Percentiles rank a stretch among this genome's conserved stretches.
These are phyloP conservation scores for Daldinia caldariorum DNA, from an alignment of 495 filamentous ascomycete species.

Conservation along the genomic window DNA sequence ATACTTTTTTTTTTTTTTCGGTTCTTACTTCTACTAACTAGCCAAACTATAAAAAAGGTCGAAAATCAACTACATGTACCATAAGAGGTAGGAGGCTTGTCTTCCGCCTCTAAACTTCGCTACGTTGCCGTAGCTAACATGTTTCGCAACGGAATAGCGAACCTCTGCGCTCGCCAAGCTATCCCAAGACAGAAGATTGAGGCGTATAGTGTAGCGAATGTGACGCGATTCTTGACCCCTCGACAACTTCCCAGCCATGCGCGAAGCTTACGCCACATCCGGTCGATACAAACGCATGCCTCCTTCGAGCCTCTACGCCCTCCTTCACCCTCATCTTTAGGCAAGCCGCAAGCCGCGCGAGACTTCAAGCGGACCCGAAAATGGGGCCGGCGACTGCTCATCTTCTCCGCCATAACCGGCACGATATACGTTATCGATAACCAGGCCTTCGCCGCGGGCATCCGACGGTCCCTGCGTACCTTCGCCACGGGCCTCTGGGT, in stretches of 20 bases:
- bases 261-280: slow-evolving; percentile 23
- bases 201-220: slow-evolving; percentile 4
- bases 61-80: slow-evolving; percentile 23
- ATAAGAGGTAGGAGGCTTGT: slow-evolving; percentile 32
- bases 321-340: slow-evolving; percentile 81
- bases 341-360: slow-evolving; percentile 71
- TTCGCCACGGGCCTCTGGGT: slow-evolving; percentile 82
- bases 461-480: slow-evolving; percentile 83
- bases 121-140: slow-evolving; percentile 34
- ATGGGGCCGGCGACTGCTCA: slow-evolving; percentile 78
- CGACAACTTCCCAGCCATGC: slow-evolving; percentile 24
- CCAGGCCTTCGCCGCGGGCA: slow-evolving; percentile 76
- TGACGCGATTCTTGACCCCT: slow-evolving; percentile 24
- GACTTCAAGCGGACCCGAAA: slow-evolving; percentile 73
- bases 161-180: slow-evolving; percentile 35
- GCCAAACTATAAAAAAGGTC: not conserved
- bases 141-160: slow-evolving; percentile 44
- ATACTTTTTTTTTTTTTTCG: not conserved
- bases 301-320: slow-evolving; percentile 78
- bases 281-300: slow-evolving; percentile 31
- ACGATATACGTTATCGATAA: slow-evolving; percentile 72
- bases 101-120: slow-evolving; percentile 35
- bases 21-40: not conserved
- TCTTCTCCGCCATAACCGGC: slow-evolving; percentile 68
- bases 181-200: slow-evolving; percentile 11